Conservation (phyloP, 108 stramenopile genomes). For the Pseudonitzschia multistriata region DNA sequence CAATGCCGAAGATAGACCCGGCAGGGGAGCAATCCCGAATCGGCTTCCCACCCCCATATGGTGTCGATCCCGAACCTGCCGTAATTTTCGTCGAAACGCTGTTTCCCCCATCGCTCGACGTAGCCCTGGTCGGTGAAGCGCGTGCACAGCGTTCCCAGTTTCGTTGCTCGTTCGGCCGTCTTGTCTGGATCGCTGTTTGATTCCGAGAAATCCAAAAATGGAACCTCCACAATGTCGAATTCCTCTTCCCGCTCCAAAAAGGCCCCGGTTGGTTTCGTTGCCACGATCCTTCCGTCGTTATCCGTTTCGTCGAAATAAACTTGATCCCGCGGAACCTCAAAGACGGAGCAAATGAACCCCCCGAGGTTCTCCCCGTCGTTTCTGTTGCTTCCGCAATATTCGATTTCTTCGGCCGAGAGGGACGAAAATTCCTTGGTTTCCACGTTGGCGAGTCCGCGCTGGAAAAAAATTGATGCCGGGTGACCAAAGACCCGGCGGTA, state of each 20-base stretch:
- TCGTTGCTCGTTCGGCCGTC: not conserved
- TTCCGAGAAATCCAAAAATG: not conserved
- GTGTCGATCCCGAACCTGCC: slow-evolving; percentile 55
- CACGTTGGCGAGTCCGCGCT: slow-evolving; percentile 54
- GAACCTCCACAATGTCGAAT: slow-evolving; percentile 56
- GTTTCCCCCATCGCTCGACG: slow-evolving; percentile 61
- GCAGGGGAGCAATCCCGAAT: slow-evolving; percentile 76
- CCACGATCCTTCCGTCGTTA: not conserved
- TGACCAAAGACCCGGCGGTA: slow-evolving; percentile 84
- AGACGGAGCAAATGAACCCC: slow-evolving; percentile 68
- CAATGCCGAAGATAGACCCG: slow-evolving; percentile 87
- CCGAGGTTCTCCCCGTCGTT: not conserved
- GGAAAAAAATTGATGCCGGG: slow-evolving; percentile 83
- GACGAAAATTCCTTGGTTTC: slow-evolving; percentile 77
- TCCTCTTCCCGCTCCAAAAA: slow-evolving; percentile 64
- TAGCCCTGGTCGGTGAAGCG: slow-evolving; percentile 69
- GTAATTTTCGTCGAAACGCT: slow-evolving; percentile 57
- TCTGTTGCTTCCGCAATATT: slow-evolving; percentile 4
- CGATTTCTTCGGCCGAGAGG: slow-evolving; percentile 55
- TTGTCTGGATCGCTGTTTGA: not conserved
- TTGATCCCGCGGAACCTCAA: slow-evolving; percentile 67
- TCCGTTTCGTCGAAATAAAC: slow-evolving; percentile 18
- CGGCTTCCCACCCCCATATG: slow-evolving; percentile 78
- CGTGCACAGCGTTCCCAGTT: slow-evolving; percentile 59
- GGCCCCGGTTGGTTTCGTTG: slow-evolving; percentile 27